A percentile compares a stretch with the other conserved stretches of the same genome.
These are phyloP conservation scores for Candida namnaoensis DNA, from an alignment of 805 yeast species.

Conservation along the genomic window DNA sequence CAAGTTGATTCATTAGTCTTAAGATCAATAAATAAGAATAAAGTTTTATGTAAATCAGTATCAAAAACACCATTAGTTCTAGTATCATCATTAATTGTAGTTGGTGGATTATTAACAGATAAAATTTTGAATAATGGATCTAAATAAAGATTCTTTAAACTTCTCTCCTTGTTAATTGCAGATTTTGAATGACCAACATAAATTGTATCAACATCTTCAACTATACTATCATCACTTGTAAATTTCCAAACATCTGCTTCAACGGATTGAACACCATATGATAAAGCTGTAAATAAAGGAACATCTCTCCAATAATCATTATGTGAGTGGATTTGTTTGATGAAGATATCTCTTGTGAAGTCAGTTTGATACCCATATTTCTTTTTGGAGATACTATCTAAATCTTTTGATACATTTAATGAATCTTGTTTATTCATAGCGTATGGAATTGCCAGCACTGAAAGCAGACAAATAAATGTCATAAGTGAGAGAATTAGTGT, in stretches of 20 bases:
- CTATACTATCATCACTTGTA: conserved; percentile 9
- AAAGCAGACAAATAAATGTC: too few relatives aligned
- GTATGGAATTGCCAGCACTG: too few relatives aligned
- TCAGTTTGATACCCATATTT: conserved; percentile 2
- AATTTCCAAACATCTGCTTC: conserved; percentile 61
- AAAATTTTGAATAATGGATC: conserved; percentile 43
- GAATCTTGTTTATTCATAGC: too few relatives aligned
- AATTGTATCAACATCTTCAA: conserved; percentile 22
- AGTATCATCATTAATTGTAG: too few relatives aligned
- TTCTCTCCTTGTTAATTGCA: conserved; percentile 35
- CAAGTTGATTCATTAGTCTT: conserved; percentile 47
- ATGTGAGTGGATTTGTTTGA: conserved; percentile 50
- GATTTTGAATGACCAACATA: conserved; percentile 60
- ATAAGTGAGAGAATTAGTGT: too few relatives aligned
- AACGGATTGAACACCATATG: conserved; percentile 45
- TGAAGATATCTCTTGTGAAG: conserved; percentile 15
- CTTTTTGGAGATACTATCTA: too few relatives aligned
- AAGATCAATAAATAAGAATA: conserved; percentile 59
- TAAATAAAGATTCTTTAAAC: conserved; percentile 45
- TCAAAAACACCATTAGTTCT: conserved; percentile 31
- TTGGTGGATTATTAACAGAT: conserved; percentile 33
- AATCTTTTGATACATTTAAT: too few relatives aligned
- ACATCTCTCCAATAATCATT: conserved; percentile 63
- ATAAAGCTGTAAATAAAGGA: conserved; percentile 51
- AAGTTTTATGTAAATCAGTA: conserved; percentile 37